phyloP scores from a whole-genome alignment of 2,329 filamentous ascomycete species.

The Aspergillus floridensis region DNA sequence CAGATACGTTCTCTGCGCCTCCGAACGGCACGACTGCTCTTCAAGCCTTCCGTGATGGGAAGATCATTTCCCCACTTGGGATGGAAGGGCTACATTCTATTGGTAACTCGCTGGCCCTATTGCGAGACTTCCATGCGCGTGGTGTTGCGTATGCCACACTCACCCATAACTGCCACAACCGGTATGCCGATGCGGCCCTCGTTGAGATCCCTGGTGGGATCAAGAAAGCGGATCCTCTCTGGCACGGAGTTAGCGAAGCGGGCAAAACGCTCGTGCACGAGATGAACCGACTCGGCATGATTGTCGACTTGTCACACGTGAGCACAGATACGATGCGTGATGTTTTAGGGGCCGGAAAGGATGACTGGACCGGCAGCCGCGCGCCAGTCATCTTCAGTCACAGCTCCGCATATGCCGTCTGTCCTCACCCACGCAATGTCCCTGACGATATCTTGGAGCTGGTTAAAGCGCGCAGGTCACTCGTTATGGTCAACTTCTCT shows the following conservation, averaged over 20 bases:
- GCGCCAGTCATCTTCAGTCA: conserved; percentile 90
- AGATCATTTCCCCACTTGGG: conserved; percentile 73
- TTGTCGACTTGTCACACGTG: conserved; percentile 84
- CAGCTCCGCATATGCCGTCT: conserved; percentile 75
- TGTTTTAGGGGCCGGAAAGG: conserved; percentile 62
- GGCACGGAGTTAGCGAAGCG: conserved; percentile 66
- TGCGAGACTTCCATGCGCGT: conserved; percentile 72
- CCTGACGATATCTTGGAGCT: conserved; percentile 77
- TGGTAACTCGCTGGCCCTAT: conserved; percentile 66
- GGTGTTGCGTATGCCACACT: conserved; percentile 86
- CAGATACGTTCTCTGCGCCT: conserved; percentile 53
- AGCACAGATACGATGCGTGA: conserved; percentile 80
- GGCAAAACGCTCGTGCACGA: conserved; percentile 71
- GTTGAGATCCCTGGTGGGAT: conserved; percentile 36
- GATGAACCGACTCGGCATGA: conserved; percentile 93
- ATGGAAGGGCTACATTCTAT: conserved; percentile 93
- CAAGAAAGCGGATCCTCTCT: conserved; percentile 37
- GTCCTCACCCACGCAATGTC: conserved; percentile 86
- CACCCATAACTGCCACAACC: conserved; percentile 92
- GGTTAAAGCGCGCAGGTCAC: conserved; percentile 67
- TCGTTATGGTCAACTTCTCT: conserved; percentile 90
- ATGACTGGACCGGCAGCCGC: conserved; percentile 66
- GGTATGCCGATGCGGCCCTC: conserved; percentile 80
- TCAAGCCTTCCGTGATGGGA: conserved; percentile 57
- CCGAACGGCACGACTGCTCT: conserved; percentile 61